Evolutionary conservation across 495 filamentous ascomycete genomes (phyloP), one percentile per base, ranked within the genome.

Genomic region (Elasticomyces elasticus): DNA sequence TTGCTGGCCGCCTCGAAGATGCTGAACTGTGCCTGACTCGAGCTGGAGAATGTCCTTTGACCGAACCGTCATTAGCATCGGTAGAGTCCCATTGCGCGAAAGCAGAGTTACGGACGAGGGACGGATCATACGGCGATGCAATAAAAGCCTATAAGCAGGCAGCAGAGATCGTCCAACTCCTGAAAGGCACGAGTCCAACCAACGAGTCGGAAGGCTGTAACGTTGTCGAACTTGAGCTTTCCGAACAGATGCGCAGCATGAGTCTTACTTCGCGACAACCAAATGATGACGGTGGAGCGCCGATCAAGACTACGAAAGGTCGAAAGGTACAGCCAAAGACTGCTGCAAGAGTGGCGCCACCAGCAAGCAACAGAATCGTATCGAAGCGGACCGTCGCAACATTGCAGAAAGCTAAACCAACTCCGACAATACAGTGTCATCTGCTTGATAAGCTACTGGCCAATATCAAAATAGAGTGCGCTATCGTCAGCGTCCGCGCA

Each of bases 121-220:
- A 56, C 23, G 54, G 49, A 4, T 50, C 35, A 5, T 38, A 46
- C 11, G 50, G 54, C 15, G 44, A 54, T 6, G 49, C 59, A 2
- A 20, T 19, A n/a, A 1, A 33, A 2, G 35, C 51, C 23, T 38
- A 44, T 31, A 23, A 22, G 13, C 15, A 52, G 26, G 49, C 46
- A n/a, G 67, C 73, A n/a, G 74, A 76, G 13, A 13, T 42, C 17
- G 13, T 52, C 26, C 35, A 52, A 13, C 5, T 10, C 11, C 7
- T 27, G 17, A 23, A 40, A 13, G 35, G 13, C 4, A 17, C 15
- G 35, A 17, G 35, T 17, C 35, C 12, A 17, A 3, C 19, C 13
- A 4, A 5, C 35, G 35, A 4, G 3, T 40, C 35, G 35, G 13
- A 40, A 40, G 15, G 35, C 35, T 40, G 35, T 13, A 12, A 3